Evolutionary conservation across 2,329 filamentous ascomycete species (phyloP), one percentile per base, ranked within the genome.

Genomic region (Aspergillus pseudonomiae): DNA sequence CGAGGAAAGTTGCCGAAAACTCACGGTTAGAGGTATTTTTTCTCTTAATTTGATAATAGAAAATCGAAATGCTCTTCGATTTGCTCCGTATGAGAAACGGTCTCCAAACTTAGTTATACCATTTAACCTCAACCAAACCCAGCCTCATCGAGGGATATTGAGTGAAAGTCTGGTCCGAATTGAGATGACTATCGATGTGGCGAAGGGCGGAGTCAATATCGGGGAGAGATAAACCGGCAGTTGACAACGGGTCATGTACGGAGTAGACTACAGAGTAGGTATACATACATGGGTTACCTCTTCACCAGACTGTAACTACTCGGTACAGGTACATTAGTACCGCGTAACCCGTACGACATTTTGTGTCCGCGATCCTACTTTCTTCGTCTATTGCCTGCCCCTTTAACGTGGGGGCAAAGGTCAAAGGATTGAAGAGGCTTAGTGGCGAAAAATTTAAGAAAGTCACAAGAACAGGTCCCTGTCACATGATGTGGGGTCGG

Each of bases 401-500:
- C 53, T 57, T 41, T 45, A 62, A 62, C 55, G 60, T 62, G 56
- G 62, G 52, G 55, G 60, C 56, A 59, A 59, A 63, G 65, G 45
- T 41, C 16, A 32, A 50, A 16, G 14, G 14, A 10, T 14, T 21
- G 43, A 30, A 60, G 54, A n/a, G 50, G 36, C 16, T 57, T 52
- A 57, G 60, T 63, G 63, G 63, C 63, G 39, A 65, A 63, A 57
- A 6, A 45, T 50, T 36, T 60, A 39, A 39, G n/a, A 55, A 59
- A 65, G 68, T 70, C 68, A 70, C 68, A 68, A 70, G 67, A 65
- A 63, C 68, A 63, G 48, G 21, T 56, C 50, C 41, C 41, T 59
- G 62, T 70, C 68, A 70, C 68, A 70, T 70, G 68, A 70, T 66
- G 66, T 61, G 62, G 63, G 59, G 66, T 65, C 32, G 60, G 60